These are phyloP conservation scores for Colletotrichum zoysiae DNA, from an alignment of 2,329 filamentous ascomycete genomes.

Conservation along the genomic window DNA sequence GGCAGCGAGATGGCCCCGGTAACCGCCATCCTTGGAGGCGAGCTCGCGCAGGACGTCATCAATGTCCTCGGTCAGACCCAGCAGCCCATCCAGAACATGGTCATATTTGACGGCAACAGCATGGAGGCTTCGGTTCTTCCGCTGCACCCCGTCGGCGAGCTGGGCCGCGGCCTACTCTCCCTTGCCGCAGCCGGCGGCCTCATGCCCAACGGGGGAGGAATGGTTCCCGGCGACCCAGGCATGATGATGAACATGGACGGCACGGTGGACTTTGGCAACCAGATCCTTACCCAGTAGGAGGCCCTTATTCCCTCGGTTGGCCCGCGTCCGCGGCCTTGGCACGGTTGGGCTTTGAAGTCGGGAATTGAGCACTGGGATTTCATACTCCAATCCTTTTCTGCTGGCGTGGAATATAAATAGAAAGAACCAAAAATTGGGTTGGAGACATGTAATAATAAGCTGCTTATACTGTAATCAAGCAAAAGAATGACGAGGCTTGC, in stretches of 20 bases:
- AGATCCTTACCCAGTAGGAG: conserved; percentile 40
- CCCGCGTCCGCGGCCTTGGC: conserved; percentile 5
- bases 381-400: neutral
- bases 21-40: conserved; percentile 88
- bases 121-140: conserved; percentile 85
- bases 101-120: conserved; percentile 88
- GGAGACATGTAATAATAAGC: conserved; percentile 35
- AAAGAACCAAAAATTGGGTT: neutral
- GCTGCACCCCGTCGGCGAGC: conserved; percentile 76
- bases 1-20: conserved; percentile 88
- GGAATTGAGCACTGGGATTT: conserved; percentile 16
- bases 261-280: conserved; percentile 35
- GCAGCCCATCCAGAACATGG: conserved; percentile 95
- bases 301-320: neutral
- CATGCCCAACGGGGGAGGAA: conserved; percentile 37
- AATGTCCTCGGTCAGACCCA: conserved; percentile 92
- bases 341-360: conserved; percentile 13
- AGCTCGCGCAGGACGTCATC: conserved; percentile 95
- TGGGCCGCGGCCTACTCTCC: conserved; percentile 64
- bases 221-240: conserved; percentile 32
- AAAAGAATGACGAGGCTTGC: neutral
- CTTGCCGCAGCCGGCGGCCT: conserved; percentile 39
- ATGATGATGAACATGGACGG: conserved; percentile 43
- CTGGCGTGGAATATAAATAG: neutral
- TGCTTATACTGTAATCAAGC: conserved; percentile 20